Percentiles rank a stretch among this genome's conserved stretches.
These are phyloP conservation scores for Penicillium soppii DNA, from an alignment of 495 filamentous ascomycete species.

Conservation along the genomic window DNA sequence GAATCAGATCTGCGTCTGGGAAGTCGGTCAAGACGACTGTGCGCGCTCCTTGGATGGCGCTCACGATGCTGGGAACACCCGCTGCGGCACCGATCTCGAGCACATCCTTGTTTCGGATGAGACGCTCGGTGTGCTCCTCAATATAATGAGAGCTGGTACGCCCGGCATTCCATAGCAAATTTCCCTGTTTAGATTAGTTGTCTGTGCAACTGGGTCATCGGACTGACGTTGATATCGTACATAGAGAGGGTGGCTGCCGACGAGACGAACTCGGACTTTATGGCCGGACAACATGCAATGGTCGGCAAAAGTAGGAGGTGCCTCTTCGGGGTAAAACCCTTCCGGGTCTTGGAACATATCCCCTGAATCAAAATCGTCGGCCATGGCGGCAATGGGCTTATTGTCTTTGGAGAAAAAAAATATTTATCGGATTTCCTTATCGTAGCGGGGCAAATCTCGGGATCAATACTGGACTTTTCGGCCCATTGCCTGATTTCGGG, in stretches of 20 bases:
- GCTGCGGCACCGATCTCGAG: slow-evolving; percentile 91
- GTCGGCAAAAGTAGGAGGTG: slow-evolving; percentile 63
- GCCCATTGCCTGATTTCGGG: neutral
- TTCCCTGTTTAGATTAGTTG: slow-evolving; percentile 53
- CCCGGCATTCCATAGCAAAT: slow-evolving; percentile 88
- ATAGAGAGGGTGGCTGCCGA: slow-evolving; percentile 89
- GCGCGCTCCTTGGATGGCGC: slow-evolving; percentile 66
- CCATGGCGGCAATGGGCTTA: slow-evolving; percentile 11
- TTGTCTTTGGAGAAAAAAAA: slow-evolving; percentile 10
- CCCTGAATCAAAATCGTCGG: slow-evolving; percentile 42
- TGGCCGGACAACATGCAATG: slow-evolving; percentile 67
- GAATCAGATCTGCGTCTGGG: slow-evolving; percentile 75
- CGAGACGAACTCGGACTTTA: slow-evolving; percentile 70
- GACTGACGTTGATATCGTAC: slow-evolving; percentile 40
- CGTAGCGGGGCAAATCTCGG: neutral
- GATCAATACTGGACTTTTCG: neutral
- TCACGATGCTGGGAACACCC: slow-evolving; percentile 79
- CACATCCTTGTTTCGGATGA: slow-evolving; percentile 62
- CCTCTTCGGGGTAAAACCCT: slow-evolving; percentile 71
- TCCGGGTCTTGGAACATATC: slow-evolving; percentile 76
- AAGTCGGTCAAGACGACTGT: slow-evolving; percentile 84
- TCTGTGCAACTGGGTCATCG: neutral
- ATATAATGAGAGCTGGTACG: slow-evolving; percentile 74
- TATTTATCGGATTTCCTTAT: slow-evolving; percentile 9
- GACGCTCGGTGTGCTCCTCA: slow-evolving; percentile 55